Evolutionary conservation across 2,329 filamentous ascomycete species (phyloP), one percentile per base, ranked within the genome.

Genomic region (Cladophialophora exuberans): DNA sequence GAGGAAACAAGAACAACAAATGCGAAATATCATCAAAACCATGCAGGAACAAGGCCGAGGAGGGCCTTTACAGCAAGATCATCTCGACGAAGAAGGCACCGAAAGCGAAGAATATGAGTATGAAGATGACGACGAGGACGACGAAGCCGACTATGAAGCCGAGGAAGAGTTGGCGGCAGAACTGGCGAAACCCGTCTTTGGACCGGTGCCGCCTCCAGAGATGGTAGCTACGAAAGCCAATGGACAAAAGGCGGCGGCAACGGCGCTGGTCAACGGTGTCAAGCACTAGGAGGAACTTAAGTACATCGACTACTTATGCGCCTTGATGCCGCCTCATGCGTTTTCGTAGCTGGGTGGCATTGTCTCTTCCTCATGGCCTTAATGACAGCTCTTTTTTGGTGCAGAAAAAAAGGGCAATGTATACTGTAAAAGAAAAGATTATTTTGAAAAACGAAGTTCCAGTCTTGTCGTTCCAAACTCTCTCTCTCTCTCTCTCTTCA

Each of bases 1-100:
- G 69, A 87, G 86, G 68, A 89, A 88, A 74, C 91, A 91, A 79
- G 90, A 91, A 66, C 87, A 90, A 59, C 95, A 96, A 72, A 84
- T 99, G 53, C 93, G 93, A 73, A 91, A 89, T 69, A 89, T 97
- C 66, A 96, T 96, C 74, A 89, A 94, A 60, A 90, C 91, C 66
- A 96, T 97, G 90, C 93, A 97, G 72, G 89, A 90, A 62, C 92
- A 97, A 68, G 92, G 93, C 13, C 86, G 93, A 57, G 90, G 90
- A 52, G 80, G 83, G 3, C 85, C 84, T 54, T 80, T 77, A 61
- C 57, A 60, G 28, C 54, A 57, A 47, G 83, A 82, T 62, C 77
- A 83, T 61, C 85, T 84, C 70, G 72, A 72, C 26, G 71, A 80
- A 64, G 70, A 77, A 44, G 75, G 70, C 61, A 73, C 69, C 60